Evolutionary conservation across 1,284 basidiomycete genomes (phyloP), one percentile per base, ranked within the genome.

Genomic region (Trichosporon ovoides): DNA sequence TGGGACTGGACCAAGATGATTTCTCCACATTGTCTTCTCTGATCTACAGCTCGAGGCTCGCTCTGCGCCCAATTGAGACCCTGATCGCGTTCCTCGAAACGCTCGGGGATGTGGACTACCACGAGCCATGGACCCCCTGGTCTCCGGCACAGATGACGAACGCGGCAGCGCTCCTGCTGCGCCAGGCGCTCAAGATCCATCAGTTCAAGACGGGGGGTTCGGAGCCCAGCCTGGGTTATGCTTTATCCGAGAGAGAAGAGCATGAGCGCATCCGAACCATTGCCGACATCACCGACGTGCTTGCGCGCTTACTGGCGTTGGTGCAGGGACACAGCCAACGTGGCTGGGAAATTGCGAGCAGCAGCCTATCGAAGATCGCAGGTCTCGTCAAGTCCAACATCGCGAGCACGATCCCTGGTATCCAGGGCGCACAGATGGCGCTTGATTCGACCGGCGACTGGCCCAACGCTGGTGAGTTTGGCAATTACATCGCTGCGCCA

Each of bases 1-100:
- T 64, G 3, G 62, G 62, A 2, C 57, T 61, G 1, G 62, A 61
- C 31, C 57, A 57, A 22, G 62, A 61, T n/a, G 59, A 64, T 40
- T 59, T 61, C 46, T 18, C 38, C 7, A 50, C 54, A 2, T 43
- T 53, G 3, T 18, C 48, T 12, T 55, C 59, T 22, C 34, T 61
- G 9, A 19, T 54, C 24, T 49, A 48, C 19, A 53, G 52, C 14
- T 57, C 46, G 20, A 20, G 43, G 43, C 48, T 52, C 33, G 56
- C 55, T 1, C 40, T 60, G 33, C 19, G n/a, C 19, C 49, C 59
- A 19, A 48, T 64, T 7, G 62, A 54, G 2, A 16, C 28, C 24
- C 36, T 64, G 20, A 55, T 53, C 11, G 20, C 34, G 16, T 58
- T 61, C 24, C 50, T 61, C 16, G 59, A 61, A 20, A 31, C n/a